A percentile compares a stretch with the other conserved stretches of the same genome.
Evolutionary conservation across 1,284 basidiomycete species (phyloP).

Genomic region (Ceratobasidium sp.): DNA sequence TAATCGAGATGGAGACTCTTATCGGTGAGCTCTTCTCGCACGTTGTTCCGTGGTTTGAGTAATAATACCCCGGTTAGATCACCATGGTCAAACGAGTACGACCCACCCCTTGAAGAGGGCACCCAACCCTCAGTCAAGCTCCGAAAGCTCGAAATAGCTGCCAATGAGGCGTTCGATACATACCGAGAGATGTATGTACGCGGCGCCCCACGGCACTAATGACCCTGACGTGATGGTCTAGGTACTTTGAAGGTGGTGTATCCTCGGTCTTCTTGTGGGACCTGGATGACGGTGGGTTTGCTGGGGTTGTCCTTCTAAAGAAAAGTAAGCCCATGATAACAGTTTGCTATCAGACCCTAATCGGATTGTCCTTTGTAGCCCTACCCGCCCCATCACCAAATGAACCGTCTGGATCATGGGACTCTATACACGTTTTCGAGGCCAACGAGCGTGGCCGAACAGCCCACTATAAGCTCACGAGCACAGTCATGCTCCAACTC

Average conservation of each 20-base stretch:
- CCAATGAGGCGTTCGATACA: constrained; percentile 96
- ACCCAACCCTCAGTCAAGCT: constrained; percentile 83
- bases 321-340: constrained; percentile 69
- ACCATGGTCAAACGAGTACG: constrained; percentile 96
- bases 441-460: constrained; percentile 84
- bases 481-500: constrained; percentile 93
- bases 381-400: constrained; percentile 39
- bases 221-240: constrained; percentile 49
- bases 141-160: constrained; percentile 87
- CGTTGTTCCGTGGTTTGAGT: constrained; percentile 1
- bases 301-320: constrained; percentile 95
- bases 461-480: constrained; percentile 96
- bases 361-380: constrained; percentile 6
- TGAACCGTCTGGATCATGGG: constrained; percentile 76
- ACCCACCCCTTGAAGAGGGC: constrained; percentile 84
- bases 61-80: constrained; percentile 62
- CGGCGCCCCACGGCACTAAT: neutral
- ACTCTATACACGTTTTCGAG: constrained; percentile 98
- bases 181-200: constrained; percentile 85
- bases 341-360: constrained; percentile 27
- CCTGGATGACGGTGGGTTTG: constrained; percentile 92
- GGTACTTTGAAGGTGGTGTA: constrained; percentile 95
- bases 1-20: constrained; percentile 94
- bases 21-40: constrained; percentile 63
- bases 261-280: constrained; percentile 99